A percentile compares a stretch with the other conserved stretches of the same genome.
Evolutionary conservation across 2,329 filamentous ascomycete species (phyloP).

Genomic region (Pseudogymnoascus sp.): DNA sequence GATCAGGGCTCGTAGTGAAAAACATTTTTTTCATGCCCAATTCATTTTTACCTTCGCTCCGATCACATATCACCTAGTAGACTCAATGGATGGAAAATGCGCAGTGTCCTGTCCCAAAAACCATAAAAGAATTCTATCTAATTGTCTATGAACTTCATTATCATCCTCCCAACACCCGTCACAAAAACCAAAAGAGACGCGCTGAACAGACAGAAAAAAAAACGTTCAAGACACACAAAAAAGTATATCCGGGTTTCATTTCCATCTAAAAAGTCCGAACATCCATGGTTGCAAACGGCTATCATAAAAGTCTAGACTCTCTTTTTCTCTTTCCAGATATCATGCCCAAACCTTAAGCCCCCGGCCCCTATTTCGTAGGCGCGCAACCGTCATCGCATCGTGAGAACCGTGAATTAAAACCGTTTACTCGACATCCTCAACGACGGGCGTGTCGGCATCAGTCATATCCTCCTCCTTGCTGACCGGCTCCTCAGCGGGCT

Average conservation of each 20-base stretch:
- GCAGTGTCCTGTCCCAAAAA: neutral
- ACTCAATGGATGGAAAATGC: neutral
- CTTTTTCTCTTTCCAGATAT: constrained; percentile 1
- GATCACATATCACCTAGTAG: neutral
- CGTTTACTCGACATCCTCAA: constrained; percentile 33
- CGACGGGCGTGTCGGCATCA: constrained; percentile 49
- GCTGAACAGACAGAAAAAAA: neutral
- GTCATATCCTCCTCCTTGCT: constrained; percentile 56
- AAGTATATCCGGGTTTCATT: constrained; percentile 9
- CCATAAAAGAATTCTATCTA: constrained; percentile 4
- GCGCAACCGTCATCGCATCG: constrained; percentile 9
- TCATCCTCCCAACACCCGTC: neutral
- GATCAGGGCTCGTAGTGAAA: neutral
- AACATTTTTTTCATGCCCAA: neutral
- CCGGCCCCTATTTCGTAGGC: neutral
- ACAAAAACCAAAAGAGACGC: neutral
- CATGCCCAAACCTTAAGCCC: neutral
- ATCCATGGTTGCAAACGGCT: constrained; percentile 9
- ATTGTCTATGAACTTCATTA: constrained; percentile 3
- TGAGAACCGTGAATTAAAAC: constrained; percentile 5
- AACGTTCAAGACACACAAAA: neutral
- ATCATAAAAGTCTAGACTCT: neutral
- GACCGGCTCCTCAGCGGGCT: constrained; percentile 32
- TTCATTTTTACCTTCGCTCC: neutral
- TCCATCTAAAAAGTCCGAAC: constrained; percentile 8